phyloP scores from a whole-genome alignment of 2,329 filamentous ascomycete genomes.

The Chaetomiaceae sp. region DNA sequence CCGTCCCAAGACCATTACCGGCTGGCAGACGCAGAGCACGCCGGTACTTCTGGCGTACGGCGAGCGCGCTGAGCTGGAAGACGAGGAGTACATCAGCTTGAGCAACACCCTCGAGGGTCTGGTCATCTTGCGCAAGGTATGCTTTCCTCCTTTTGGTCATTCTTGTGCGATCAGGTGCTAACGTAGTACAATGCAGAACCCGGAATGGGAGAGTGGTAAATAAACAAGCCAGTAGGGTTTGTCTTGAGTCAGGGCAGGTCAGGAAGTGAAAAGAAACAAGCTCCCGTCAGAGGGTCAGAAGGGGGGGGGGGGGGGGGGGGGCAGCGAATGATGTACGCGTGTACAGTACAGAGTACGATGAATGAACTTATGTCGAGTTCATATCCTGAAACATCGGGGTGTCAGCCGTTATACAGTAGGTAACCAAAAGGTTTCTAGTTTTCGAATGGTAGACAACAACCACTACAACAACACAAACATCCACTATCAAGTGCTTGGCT shows the following conservation, averaged over 20 bases:
- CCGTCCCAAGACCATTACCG: slow-evolving; percentile 96
- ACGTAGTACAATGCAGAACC: slow-evolving; percentile 39
- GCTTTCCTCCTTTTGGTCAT: slow-evolving; percentile 28
- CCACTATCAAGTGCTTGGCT: no score
- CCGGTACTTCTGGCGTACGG: slow-evolving; percentile 91
- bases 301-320: no score
- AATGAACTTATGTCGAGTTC: no score
- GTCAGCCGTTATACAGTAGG: no score
- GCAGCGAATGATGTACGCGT: no score
- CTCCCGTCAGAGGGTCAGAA: not conserved
- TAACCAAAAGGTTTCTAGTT: no score
- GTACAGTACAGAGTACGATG: no score
- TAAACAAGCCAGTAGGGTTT: slow-evolving; percentile 25
- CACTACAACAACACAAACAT: no score
- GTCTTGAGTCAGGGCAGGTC: no score
- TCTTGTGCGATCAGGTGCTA: not conserved
- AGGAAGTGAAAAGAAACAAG: not conserved
- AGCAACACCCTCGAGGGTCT: slow-evolving; percentile 89
- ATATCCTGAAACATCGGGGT: no score
- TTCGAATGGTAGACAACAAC: no score
- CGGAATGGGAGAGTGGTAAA: slow-evolving; percentile 51
- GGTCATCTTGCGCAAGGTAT: slow-evolving; percentile 94
- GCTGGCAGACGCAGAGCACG: slow-evolving; percentile 99
- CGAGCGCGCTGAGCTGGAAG: slow-evolving; percentile 92
- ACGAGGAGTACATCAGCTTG: slow-evolving; percentile 93